Evolutionary conservation across 441 rosid species (phyloP), one percentile per base, ranked within the genome.

Genomic region (Croton setiger): DNA sequence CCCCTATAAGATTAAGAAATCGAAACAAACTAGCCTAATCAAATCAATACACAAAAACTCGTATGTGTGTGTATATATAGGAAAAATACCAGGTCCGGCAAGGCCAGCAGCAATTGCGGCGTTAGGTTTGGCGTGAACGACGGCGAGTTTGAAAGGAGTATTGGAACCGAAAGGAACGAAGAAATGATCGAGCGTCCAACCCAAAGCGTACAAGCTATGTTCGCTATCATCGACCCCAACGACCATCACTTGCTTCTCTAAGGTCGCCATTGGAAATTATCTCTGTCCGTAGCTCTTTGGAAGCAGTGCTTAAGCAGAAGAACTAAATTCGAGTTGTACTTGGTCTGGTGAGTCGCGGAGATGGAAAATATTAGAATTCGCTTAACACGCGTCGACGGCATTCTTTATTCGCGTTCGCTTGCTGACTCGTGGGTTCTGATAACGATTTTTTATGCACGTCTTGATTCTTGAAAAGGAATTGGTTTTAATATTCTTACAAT

Each of bases 211-310:
- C 5, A 17, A 48, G 79, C 98, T 92, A 54, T 81, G 91, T 69
- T 87, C 91, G 76, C 97, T 90, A 1, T 91, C 96, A 76, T 94
- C 98, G 54, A 90, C 58, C 2, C 88, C 98, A 0, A 90, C 81
- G 1, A 91, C 74, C 91, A 91, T 81, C 72, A 84, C 83, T 33
- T 82, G 79, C 70, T 89, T 91, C 66, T 83, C 90, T 3, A 72
- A 41, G 37, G 75, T 65, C 44, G 87, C 82, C 88, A 73, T 73
- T 61, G 33, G 13, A 49, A n/a, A 4, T 53, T 5, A 6, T 27
- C 31, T 27, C 31, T 27, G 31, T 27, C 31, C 31, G 1, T 27
- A 2, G 31, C 31, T 27, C 31, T 27, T 27, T 27, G 31, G 31
- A 27, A 27, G 31, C 3, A 7, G 31, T 27, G 31, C 2, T 0